A percentile compares a stretch with the other conserved stretches of the same genome.
phyloP scores from a whole-genome alignment of 208 protist species.

The Herpetomonas samuelpessoai region DNA sequence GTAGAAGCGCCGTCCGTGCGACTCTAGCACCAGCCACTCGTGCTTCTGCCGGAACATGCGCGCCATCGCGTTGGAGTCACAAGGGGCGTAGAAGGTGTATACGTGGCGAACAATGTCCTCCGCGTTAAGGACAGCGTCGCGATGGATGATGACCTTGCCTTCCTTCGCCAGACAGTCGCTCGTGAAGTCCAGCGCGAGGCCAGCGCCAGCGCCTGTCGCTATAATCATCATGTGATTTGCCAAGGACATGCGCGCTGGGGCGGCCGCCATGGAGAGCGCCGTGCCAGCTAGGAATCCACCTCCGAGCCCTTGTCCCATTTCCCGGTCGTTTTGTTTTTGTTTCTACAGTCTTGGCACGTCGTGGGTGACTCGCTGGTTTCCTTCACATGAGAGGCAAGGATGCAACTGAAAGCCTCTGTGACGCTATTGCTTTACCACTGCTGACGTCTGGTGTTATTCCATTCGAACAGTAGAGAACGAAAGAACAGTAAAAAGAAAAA shows the following conservation, averaged over 20 bases:
- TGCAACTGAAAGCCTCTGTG: too few relatives aligned
- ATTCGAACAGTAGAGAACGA: background rate
- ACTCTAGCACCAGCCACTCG: conserved; percentile 90
- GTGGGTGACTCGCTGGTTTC: too few relatives aligned
- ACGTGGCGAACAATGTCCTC: conserved; percentile 81
- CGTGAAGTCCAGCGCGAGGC: conserved; percentile 77
- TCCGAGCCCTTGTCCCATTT: conserved; percentile 84
- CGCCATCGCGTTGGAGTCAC: conserved; percentile 62
- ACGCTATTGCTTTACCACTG: too few relatives aligned
- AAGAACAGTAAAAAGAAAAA: conserved; percentile 8
- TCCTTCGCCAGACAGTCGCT: conserved; percentile 79
- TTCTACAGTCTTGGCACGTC: background rate
- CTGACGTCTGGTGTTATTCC: too few relatives aligned
- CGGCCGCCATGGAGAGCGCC: conserved; percentile 52
- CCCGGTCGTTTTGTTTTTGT: background rate
- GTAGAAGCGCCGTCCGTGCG: conserved; percentile 69
- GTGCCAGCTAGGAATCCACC: conserved; percentile 60
- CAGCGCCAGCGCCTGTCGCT: conserved; percentile 42
- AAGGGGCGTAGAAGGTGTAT: conserved; percentile 86
- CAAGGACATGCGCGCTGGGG: conserved; percentile 42
- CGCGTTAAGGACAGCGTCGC: conserved; percentile 82
- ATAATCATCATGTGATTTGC: conserved; percentile 66
- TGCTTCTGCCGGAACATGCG: conserved; percentile 83
- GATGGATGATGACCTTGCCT: conserved; percentile 81
- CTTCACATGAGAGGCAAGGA: too few relatives aligned